Conservation (phyloP, 2,329 filamentous ascomycete species). For the Dothiorella sarmentorum region DNA sequence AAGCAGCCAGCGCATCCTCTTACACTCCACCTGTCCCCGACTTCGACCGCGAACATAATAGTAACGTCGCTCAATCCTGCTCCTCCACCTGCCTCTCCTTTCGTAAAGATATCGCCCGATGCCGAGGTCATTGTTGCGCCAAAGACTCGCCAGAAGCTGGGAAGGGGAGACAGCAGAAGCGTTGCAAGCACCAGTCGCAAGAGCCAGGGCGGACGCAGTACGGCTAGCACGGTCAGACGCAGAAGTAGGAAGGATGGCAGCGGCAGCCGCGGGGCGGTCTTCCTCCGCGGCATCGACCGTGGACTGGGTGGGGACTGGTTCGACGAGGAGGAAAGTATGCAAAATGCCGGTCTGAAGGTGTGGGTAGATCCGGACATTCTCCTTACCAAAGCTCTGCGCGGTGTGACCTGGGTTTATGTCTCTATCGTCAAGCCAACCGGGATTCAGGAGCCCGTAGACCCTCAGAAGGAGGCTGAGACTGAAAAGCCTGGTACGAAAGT, state of each 20-base stretch:
- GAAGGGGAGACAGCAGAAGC: conserved; percentile 65
- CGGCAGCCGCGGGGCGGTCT: conserved; percentile 61
- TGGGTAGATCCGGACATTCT: conserved; percentile 84
- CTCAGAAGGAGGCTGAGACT: conserved; percentile 64
- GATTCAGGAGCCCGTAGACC: conserved; percentile 67
- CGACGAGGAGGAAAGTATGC: conserved; percentile 56
- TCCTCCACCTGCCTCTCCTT: conserved; percentile 64
- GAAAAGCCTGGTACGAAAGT: conserved; percentile 62
- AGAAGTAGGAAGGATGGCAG: conserved; percentile 62
- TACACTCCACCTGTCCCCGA: conserved; percentile 89
- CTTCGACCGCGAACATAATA: conserved; percentile 88
- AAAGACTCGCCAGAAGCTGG: conserved; percentile 73
- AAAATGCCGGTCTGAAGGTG: conserved; percentile 61
- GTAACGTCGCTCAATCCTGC: conserved; percentile 79
- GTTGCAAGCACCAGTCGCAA: conserved; percentile 75
- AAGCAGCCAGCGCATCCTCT: conserved; percentile 68
- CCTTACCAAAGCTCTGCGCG: conserved; percentile 67
- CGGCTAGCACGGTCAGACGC: conserved; percentile 65
- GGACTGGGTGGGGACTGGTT: conserved; percentile 72
- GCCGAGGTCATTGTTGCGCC: conserved; percentile 97
- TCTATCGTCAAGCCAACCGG: conserved; percentile 82
- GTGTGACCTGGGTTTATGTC: conserved; percentile 74
- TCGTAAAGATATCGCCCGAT: conserved; percentile 89
- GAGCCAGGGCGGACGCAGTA: conserved; percentile 66
- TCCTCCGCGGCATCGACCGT: conserved; percentile 76